These are phyloP conservation scores for Tetragonia tetragonoides DNA, from an alignment of 148 eudicot genomes.

Conservation along the genomic window DNA sequence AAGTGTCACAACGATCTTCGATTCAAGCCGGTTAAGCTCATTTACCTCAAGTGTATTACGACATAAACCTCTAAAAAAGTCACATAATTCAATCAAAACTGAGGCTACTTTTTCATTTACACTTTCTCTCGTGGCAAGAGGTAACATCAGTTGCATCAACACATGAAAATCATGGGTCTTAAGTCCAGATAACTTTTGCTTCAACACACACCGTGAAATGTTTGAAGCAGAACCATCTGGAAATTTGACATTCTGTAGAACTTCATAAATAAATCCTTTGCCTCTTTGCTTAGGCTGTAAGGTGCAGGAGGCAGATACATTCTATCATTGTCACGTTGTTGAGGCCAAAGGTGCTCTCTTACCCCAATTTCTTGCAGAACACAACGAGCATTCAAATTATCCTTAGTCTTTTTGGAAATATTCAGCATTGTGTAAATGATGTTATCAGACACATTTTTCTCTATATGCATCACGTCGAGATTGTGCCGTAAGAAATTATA, in stretches of 20 bases:
- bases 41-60: background rate
- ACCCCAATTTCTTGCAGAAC: background rate
- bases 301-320: background rate
- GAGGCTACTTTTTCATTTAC: conserved; percentile 5
- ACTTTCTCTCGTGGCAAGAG: conserved; percentile 2
- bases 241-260: conserved; percentile 3
- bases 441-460: conserved; percentile 9
- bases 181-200: background rate
- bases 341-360: background rate
- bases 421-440: background rate
- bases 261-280: background rate
- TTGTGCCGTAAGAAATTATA: background rate
- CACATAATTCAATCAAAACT: conserved; percentile 9
- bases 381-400: background rate
- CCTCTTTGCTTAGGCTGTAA: background rate
- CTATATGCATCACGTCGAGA: conserved; percentile 11
- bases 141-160: background rate
- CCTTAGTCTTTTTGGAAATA: background rate
- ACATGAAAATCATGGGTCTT: conserved; percentile 15
- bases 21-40: background rate
- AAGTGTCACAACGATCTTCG: background rate
- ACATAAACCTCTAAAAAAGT: conserved; percentile 6
- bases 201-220: background rate
- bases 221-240: background rate
- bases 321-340: background rate